Evolutionary conservation across 2,329 filamentous ascomycete species (phyloP).

Genomic region (Paecilomyces fulvus): DNA sequence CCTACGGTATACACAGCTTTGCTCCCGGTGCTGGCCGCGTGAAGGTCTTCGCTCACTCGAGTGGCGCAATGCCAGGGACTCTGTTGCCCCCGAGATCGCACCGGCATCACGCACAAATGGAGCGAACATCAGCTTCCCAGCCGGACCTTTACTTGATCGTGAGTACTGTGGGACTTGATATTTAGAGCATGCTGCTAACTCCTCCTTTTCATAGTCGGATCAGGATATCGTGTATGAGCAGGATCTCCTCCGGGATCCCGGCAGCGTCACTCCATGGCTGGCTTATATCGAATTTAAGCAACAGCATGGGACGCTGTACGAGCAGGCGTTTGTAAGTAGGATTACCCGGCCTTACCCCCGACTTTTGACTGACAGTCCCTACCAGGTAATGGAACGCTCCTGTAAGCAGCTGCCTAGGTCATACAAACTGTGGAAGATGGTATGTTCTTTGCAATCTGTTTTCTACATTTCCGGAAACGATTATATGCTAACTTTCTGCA

Average conservation of each 20-base stretch:
- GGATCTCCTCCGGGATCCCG: constrained; percentile 77
- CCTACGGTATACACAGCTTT: constrained; percentile 15
- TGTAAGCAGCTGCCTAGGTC: constrained; percentile 34
- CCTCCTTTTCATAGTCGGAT: constrained; percentile 52
- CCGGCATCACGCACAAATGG: constrained; percentile 36
- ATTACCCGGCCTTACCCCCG: neutral
- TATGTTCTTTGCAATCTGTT: constrained; percentile 28
- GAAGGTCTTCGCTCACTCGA: constrained; percentile 29
- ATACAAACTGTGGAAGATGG: constrained; percentile 98
- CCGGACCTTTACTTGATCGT: constrained; percentile 40
- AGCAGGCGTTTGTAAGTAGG: constrained; percentile 64
- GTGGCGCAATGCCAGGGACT: constrained; percentile 43
- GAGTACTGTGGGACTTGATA: constrained; percentile 14
- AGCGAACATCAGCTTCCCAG: constrained; percentile 32
- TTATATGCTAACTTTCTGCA: constrained; percentile 26
- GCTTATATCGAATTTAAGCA: constrained; percentile 87
- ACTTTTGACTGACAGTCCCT: constrained; percentile 1
- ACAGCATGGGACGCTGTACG: constrained; percentile 72
- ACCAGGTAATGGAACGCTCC: neutral
- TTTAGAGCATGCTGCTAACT: constrained; percentile 23
- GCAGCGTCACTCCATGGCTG: constrained; percentile 88
- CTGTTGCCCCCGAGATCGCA: constrained; percentile 39
- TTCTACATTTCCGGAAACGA: neutral
- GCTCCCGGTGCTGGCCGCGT: constrained; percentile 21
- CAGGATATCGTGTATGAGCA: constrained; percentile 96